These are phyloP conservation scores for Chlamydomonas sp. DNA, from an alignment of 139 green algal genomes.

Conservation along the genomic window DNA sequence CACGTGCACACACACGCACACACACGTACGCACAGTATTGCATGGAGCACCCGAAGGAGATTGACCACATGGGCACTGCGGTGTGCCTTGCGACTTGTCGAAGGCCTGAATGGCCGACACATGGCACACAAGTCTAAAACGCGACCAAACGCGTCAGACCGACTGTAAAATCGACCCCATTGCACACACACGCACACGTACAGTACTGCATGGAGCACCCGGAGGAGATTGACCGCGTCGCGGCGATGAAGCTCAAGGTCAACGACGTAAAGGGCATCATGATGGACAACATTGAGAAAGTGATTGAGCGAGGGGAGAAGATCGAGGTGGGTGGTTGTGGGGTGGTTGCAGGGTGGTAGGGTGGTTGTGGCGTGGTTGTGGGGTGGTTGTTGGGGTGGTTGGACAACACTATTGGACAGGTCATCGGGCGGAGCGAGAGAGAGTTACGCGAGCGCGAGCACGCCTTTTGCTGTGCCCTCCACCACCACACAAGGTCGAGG, in stretches of 20 bases:
- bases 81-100: too few relatives aligned
- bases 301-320: constrained; percentile 85
- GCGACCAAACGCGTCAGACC: not conserved
- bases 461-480: too few relatives aligned
- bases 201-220: constrained; percentile 86
- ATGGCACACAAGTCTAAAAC: not conserved
- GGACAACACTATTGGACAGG: not conserved
- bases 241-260: constrained; percentile 82
- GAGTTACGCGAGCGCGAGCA: too few relatives aligned
- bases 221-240: constrained; percentile 84
- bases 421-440: not conserved
- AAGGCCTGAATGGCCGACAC: too few relatives aligned
- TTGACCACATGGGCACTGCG: too few relatives aligned
- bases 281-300: constrained; percentile 89
- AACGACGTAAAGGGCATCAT: not conserved
- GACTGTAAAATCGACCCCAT: not conserved
- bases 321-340: constrained; percentile 66
- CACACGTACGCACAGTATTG: constrained; percentile 80
- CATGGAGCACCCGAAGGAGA: not conserved
- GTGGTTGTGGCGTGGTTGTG: too few relatives aligned
- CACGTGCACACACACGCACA: not conserved
- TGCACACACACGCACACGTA: constrained; percentile 60
- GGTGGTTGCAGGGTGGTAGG: too few relatives aligned
- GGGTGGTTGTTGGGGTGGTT: not conserved
- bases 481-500: too few relatives aligned